phyloP scores from a whole-genome alignment of 805 yeast genomes.

The Saccharomyces kudriavzevii region DNA sequence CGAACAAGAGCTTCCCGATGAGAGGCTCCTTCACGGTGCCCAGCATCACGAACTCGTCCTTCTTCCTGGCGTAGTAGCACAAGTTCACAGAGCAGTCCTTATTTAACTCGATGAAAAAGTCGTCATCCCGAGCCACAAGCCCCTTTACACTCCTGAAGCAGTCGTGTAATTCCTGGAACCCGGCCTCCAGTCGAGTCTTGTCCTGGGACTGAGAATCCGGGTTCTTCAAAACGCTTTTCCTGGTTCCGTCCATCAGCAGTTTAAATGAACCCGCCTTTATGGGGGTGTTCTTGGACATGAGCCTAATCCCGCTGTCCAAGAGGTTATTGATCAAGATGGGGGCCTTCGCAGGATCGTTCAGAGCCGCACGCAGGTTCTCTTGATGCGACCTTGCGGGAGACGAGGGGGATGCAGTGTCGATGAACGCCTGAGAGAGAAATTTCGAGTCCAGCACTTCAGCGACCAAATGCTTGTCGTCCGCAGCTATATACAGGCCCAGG shows the following conservation, averaged over 20 bases:
- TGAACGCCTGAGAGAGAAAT: constrained; percentile 33
- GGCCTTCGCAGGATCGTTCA: constrained; percentile 47
- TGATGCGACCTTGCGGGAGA: constrained; percentile 29
- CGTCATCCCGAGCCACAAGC: constrained; percentile 67
- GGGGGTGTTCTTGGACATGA: constrained; percentile 74
- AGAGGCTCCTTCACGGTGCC: constrained; percentile 59
- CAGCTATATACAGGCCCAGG: constrained; percentile 69
- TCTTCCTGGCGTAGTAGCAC: constrained; percentile 35
- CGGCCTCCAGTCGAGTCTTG: constrained; percentile 40
- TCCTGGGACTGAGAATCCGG: constrained; percentile 45
- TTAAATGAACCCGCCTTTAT: constrained; percentile 84
- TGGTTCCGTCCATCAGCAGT: constrained; percentile 83
- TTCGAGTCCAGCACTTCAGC: constrained; percentile 38
- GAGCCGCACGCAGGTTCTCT: constrained; percentile 36
- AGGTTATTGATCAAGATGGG: constrained; percentile 47
- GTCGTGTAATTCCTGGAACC: constrained; percentile 57
- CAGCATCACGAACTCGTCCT: constrained; percentile 34
- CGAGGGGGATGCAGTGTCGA: constrained; percentile 19
- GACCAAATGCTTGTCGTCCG: constrained; percentile 42
- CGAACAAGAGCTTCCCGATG: constrained; percentile 55
- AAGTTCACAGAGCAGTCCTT: constrained; percentile 40
- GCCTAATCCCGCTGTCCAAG: constrained; percentile 49
- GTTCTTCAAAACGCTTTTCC: constrained; percentile 67
- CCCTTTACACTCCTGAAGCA: constrained; percentile 54
- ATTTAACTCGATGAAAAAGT: constrained; percentile 51